Conservation (phyloP, 2,329 filamentous ascomycete species). For the Beauveria sp. region DNA sequence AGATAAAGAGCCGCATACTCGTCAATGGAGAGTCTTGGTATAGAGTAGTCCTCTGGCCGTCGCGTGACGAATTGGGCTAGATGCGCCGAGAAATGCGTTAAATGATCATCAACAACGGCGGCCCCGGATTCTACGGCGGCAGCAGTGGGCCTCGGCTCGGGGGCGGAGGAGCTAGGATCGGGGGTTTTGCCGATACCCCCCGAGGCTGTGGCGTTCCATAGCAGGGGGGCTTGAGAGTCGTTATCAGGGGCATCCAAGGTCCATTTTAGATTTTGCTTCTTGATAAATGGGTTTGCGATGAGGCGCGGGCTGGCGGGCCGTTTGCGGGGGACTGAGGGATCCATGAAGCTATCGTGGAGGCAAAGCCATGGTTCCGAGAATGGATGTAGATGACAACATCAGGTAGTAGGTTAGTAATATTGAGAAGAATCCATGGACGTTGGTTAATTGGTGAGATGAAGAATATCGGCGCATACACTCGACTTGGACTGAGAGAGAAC, state of each 20-base stretch:
- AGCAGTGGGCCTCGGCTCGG: slow-evolving; percentile 16
- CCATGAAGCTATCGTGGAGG: slow-evolving; percentile 15
- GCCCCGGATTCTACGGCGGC: slow-evolving; percentile 34
- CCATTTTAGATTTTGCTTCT: slow-evolving; percentile 39
- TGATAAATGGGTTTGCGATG: slow-evolving; percentile 39
- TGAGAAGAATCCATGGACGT: neutral
- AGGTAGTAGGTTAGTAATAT: too few species aligned
- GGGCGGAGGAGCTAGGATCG: neutral
- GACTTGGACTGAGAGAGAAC: neutral
- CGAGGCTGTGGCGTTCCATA: neutral
- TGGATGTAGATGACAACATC: neutral
- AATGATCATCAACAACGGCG: slow-evolving; percentile 29
- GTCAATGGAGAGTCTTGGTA: slow-evolving; percentile 23
- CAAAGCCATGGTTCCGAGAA: neutral
- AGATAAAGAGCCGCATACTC: slow-evolving; percentile 31
- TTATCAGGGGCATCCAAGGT: slow-evolving; percentile 22
- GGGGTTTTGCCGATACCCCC: neutral
- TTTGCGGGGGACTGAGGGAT: slow-evolving; percentile 18
- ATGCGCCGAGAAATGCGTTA: slow-evolving; percentile 28
- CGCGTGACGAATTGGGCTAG: slow-evolving; percentile 23
- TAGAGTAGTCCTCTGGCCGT: slow-evolving; percentile 11
- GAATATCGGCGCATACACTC: too few species aligned
- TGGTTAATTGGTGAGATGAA: too few species aligned
- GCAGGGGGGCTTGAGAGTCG: neutral
- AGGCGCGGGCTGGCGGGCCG: slow-evolving; percentile 25